These are phyloP conservation scores for Candida krabiensis DNA, from an alignment of 805 yeast species.

Conservation along the genomic window DNA sequence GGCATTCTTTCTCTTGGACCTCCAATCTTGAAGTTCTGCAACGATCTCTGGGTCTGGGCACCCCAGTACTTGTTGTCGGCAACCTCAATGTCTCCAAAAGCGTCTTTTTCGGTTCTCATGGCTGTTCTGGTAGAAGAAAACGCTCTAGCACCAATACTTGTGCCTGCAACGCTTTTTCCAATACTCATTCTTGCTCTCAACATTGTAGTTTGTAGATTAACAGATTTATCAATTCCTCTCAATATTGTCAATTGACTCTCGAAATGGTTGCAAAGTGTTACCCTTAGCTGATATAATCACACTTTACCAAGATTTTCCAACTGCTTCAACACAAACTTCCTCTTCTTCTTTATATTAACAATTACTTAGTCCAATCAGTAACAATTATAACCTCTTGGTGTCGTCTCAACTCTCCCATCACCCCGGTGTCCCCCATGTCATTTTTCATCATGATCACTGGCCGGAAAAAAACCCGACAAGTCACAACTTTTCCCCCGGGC, in stretches of 20 bases:
- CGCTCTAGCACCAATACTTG: slow-evolving; percentile 24
- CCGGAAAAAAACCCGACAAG: not conserved
- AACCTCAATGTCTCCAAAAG: slow-evolving; percentile 95
- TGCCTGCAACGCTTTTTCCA: slow-evolving; percentile 8
- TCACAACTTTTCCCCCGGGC: no score
- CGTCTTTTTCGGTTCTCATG: slow-evolving; percentile 83
- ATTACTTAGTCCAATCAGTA: no score
- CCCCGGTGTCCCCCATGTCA: no score
- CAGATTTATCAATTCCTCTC: not conserved
- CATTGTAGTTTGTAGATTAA: slow-evolving; percentile 15
- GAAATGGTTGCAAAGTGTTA: not conserved
- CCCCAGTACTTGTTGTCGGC: slow-evolving; percentile 91
- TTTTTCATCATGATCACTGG: not conserved
- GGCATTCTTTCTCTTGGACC: slow-evolving; percentile 91
- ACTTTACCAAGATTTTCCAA: no score
- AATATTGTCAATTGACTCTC: not conserved
- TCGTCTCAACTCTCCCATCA: no score
- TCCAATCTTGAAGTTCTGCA: slow-evolving; percentile 93
- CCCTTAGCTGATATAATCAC: not conserved
- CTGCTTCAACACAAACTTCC: no score
- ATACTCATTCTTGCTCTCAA: slow-evolving; percentile 26
- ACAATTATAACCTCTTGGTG: no score
- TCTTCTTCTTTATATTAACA: not conserved
- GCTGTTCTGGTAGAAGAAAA: slow-evolving; percentile 30
- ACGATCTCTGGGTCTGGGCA: slow-evolving; percentile 95